Percentiles rank a stretch among this genome's conserved stretches.
Evolutionary conservation across 495 filamentous ascomycete genomes (phyloP).

Genomic region (Talaromyces proteolyticus): DNA sequence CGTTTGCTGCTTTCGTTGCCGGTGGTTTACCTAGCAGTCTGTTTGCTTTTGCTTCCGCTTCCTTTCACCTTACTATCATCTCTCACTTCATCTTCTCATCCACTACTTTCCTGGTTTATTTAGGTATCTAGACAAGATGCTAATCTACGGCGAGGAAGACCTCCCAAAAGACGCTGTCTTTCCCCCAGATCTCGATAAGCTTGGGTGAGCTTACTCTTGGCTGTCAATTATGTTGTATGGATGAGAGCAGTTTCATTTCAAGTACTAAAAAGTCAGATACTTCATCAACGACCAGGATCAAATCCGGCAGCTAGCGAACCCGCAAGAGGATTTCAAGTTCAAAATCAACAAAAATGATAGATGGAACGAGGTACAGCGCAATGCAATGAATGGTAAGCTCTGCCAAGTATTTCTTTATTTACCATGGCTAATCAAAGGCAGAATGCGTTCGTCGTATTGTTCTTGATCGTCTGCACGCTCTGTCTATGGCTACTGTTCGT

Average conservation of each 20-base stretch:
- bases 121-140: constrained; percentile 50
- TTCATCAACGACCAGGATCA: constrained; percentile 66
- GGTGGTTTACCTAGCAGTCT: too few relatives aligned
- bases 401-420: background rate
- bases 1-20: background rate
- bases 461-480: constrained; percentile 48
- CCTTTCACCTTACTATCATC: background rate
- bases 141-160: constrained; percentile 53
- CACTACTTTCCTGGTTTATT: background rate
- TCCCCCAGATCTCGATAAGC: constrained; percentile 50
- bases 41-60: too few relatives aligned
- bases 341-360: constrained; percentile 64
- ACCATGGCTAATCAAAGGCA: constrained; percentile 19
- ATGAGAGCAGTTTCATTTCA: too few relatives aligned
- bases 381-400: constrained; percentile 58
- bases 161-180: constrained; percentile 69
- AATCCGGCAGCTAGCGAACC: constrained; percentile 59
- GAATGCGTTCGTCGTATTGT: constrained; percentile 59
- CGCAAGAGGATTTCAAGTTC: constrained; percentile 65
- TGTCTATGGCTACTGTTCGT: constrained; percentile 47
- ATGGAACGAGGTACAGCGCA: constrained; percentile 63
- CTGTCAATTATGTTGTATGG: too few relatives aligned
- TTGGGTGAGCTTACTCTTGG: constrained; percentile 57
- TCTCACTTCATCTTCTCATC: constrained; percentile 1
- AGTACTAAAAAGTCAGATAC: constrained; percentile 54